A percentile compares a stretch with the other conserved stretches of the same genome.
Evolutionary conservation across 768 basidiomycete genomes (phyloP).

Genomic region (Tricholomella constricta): DNA sequence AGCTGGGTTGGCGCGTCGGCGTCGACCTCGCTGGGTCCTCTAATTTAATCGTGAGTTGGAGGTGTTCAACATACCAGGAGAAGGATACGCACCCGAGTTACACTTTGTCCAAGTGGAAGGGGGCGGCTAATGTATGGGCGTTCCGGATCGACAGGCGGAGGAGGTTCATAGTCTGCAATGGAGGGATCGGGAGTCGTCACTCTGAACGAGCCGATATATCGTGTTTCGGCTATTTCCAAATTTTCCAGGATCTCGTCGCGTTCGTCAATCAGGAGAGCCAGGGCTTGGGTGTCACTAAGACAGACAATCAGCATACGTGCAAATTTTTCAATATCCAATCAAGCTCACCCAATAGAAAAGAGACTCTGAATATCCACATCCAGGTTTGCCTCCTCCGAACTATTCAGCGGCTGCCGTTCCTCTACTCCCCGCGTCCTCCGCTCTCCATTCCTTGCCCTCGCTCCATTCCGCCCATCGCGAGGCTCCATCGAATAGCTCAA

Average conservation of each 20-base stretch:
- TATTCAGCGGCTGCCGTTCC: conserved; percentile 44
- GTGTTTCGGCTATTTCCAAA: conserved; percentile 77
- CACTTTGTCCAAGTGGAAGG: conserved; percentile 47
- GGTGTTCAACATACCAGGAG: background rate
- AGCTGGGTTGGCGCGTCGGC: conserved; percentile 62
- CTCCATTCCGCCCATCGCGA: conserved; percentile 27
- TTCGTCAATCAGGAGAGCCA: conserved; percentile 73
- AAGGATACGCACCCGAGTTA: conserved; percentile 28
- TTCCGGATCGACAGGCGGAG: conserved; percentile 39
- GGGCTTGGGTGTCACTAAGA: conserved; percentile 63
- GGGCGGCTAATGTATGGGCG: conserved; percentile 72
- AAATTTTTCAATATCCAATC: background rate
- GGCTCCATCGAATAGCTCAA: conserved; percentile 59
- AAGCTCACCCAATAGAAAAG: conserved; percentile 71
- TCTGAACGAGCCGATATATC: conserved; percentile 75
- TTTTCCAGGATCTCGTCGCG: conserved; percentile 78
- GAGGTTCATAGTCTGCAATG: conserved; percentile 56
- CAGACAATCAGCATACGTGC: background rate
- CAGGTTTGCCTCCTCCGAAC: conserved; percentile 42
- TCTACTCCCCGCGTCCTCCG: conserved; percentile 33
- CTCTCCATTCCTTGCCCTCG: conserved; percentile 29
- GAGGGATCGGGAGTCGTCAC: conserved; percentile 75
- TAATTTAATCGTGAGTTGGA: background rate
- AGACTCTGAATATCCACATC: conserved; percentile 72
- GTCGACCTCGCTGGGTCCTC: conserved; percentile 34